These are phyloP conservation scores for Cicer pinnatifidum DNA, from an alignment of 306 rosid genomes.

Conservation along the genomic window DNA sequence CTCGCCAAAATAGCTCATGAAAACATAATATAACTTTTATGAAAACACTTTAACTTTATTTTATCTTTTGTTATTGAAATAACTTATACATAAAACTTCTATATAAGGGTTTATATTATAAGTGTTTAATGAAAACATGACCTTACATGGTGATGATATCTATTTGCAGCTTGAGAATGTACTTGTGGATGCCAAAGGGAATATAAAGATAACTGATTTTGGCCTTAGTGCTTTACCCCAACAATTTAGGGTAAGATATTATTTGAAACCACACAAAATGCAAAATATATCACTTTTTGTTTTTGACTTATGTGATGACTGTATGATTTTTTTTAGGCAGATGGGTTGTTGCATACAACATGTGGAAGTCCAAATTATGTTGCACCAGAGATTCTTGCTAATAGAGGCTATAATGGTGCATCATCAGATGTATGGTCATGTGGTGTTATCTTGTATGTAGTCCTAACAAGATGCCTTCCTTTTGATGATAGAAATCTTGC, in stretches of 20 bases:
- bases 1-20: not conserved
- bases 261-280: constrained; percentile 13
- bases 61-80: too few relatives aligned
- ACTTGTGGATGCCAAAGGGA: constrained; percentile 78
- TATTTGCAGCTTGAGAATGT: constrained; percentile 85
- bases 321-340: constrained; percentile 58
- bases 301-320: constrained; percentile 24
- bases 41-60: too few relatives aligned
- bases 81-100: too few relatives aligned
- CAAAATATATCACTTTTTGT: not conserved
- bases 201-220: constrained; percentile 84
- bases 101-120: too few relatives aligned
- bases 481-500: constrained; percentile 91
- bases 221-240: constrained; percentile 95
- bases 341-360: constrained; percentile 92
- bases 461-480: constrained; percentile 81
- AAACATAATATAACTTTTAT: not conserved
- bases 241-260: constrained; percentile 65
- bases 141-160: constrained; percentile 19
- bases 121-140: not conserved
- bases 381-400: constrained; percentile 89
- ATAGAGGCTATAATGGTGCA: constrained; percentile 86
- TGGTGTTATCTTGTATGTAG: constrained; percentile 82
- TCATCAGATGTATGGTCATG: constrained; percentile 93
- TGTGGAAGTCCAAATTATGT: constrained; percentile 99